phyloP scores from a whole-genome alignment of 169 alveolate species.

The Plasmodium vivax region DNA sequence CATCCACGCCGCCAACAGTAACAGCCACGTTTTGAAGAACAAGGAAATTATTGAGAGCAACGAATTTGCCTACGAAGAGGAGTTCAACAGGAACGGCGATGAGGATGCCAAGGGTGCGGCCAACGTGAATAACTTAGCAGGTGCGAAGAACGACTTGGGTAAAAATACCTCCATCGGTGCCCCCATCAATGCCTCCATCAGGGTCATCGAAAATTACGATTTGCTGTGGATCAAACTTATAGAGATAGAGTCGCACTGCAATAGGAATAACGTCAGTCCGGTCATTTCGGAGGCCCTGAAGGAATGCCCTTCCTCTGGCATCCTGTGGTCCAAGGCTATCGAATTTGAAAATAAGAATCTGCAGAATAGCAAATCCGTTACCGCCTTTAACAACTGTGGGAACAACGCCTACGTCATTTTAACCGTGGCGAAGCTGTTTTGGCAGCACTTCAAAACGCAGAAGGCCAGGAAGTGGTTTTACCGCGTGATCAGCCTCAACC shows the following conservation, averaged over 20 bases:
- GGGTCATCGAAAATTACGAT: constrained; percentile 82
- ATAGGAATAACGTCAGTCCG: constrained; percentile 90
- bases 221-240: constrained; percentile 94
- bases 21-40: constrained; percentile 76
- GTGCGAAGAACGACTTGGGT: constrained; percentile 53
- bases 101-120: constrained; percentile 63
- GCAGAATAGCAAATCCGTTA: constrained; percentile 90
- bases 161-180: constrained; percentile 67
- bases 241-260: constrained; percentile 94
- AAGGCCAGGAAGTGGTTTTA: constrained; percentile 97
- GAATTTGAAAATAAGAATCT: constrained; percentile 85
- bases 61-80: constrained; percentile 69
- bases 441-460: constrained; percentile 92
- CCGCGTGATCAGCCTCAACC: constrained; percentile 92
- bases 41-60: constrained; percentile 77
- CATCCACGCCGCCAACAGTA: constrained; percentile 90
- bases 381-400: constrained; percentile 94
- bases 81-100: constrained; percentile 73
- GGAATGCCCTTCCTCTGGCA: constrained; percentile 96
- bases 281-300: constrained; percentile 93
- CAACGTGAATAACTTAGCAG: constrained; percentile 1
- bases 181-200: constrained; percentile 67
- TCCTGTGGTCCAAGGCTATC: constrained; percentile 94
- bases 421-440: constrained; percentile 93
- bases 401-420: constrained; percentile 93